A percentile compares a stretch with the other conserved stretches of the same genome.
phyloP scores from a whole-genome alignment of 2,329 filamentous ascomycete species.

The Sarocladium kiliense region DNA sequence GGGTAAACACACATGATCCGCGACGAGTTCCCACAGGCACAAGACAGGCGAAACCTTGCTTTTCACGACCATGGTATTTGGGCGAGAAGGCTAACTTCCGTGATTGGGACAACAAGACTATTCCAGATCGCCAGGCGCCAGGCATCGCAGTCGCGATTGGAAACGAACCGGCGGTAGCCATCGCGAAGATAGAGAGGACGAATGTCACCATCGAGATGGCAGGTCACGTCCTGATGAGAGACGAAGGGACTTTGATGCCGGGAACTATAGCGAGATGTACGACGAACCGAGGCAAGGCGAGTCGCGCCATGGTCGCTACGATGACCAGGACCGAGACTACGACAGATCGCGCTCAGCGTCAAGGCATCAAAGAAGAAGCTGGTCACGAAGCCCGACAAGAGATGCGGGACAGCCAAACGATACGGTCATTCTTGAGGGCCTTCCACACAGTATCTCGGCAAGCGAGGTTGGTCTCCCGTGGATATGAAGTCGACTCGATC shows the following conservation, averaged over 20 bases:
- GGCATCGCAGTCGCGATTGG: constrained; percentile 25
- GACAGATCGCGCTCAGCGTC: constrained; percentile 21
- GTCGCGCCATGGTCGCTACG: constrained; percentile 15
- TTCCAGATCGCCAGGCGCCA: constrained; percentile 37
- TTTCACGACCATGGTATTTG: constrained; percentile 12
- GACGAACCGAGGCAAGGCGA: constrained; percentile 20
- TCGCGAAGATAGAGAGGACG: constrained; percentile 1
- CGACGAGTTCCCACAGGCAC: constrained; percentile 13
- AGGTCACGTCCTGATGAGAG: constrained; percentile 11
- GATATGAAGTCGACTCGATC: constrained; percentile 9
- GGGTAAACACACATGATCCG: constrained; percentile 40
- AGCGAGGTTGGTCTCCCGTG: constrained; percentile 41
- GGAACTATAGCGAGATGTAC: constrained; percentile 32
- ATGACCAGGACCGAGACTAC: constrained; percentile 15
- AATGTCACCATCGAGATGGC: constrained; percentile 21
- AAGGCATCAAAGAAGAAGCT: constrained; percentile 22
- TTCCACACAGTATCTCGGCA: constrained; percentile 43
- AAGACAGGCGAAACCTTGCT: not conserved
- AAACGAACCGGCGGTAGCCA: constrained; percentile 19
- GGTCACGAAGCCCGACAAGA: constrained; percentile 28
- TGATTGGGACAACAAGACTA: constrained; percentile 34
- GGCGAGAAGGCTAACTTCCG: constrained; percentile 40
- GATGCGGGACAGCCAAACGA: constrained; percentile 39
- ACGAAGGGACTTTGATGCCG: constrained; percentile 1
- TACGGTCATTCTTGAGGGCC: constrained; percentile 50